Percentiles rank a stretch among this genome's conserved stretches.
Evolutionary conservation across 2,329 filamentous ascomycete species (phyloP).

Genomic region (Xylariomycetidae sp.): DNA sequence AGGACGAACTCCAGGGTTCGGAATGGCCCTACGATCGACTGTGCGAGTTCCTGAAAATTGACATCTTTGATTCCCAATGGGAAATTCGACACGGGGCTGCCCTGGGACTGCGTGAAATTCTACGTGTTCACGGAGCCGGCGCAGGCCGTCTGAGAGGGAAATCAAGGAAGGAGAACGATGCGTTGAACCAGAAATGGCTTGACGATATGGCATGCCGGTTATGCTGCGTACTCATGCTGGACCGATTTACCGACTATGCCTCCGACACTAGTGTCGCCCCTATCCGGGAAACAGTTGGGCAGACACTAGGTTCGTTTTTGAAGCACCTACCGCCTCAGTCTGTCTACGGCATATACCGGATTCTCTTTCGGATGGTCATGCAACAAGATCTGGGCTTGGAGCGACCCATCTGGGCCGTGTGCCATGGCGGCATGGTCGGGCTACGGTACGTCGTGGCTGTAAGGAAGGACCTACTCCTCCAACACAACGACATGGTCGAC

Average conservation of each 20-base stretch:
- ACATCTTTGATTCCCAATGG: slow-evolving; percentile 91
- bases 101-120: slow-evolving; percentile 86
- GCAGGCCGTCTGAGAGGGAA: slow-evolving; percentile 74
- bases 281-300: slow-evolving; percentile 90
- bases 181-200: slow-evolving; percentile 76
- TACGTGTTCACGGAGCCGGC: slow-evolving; percentile 84
- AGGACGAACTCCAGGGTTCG: slow-evolving; percentile 67
- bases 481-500: slow-evolving; percentile 81
- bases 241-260: slow-evolving; percentile 95
- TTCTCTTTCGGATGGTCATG: slow-evolving; percentile 86
- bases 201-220: slow-evolving; percentile 93
- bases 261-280: slow-evolving; percentile 96
- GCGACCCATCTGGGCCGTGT: slow-evolving; percentile 82
- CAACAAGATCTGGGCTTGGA: slow-evolving; percentile 73
- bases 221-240: slow-evolving; percentile 93
- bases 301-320: slow-evolving; percentile 83
- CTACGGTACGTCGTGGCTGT: slow-evolving; percentile 92
- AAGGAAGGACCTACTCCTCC: slow-evolving; percentile 81
- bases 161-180: slow-evolving; percentile 67
- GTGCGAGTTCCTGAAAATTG: slow-evolving; percentile 88
- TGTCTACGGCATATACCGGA: slow-evolving; percentile 77
- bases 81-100: slow-evolving; percentile 94
- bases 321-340: slow-evolving; percentile 74
- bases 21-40: slow-evolving; percentile 95
- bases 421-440: slow-evolving; percentile 97